Base-by-base conservation (phyloP, 441 rosid species). In the Aquilaria agallochum region DNA sequence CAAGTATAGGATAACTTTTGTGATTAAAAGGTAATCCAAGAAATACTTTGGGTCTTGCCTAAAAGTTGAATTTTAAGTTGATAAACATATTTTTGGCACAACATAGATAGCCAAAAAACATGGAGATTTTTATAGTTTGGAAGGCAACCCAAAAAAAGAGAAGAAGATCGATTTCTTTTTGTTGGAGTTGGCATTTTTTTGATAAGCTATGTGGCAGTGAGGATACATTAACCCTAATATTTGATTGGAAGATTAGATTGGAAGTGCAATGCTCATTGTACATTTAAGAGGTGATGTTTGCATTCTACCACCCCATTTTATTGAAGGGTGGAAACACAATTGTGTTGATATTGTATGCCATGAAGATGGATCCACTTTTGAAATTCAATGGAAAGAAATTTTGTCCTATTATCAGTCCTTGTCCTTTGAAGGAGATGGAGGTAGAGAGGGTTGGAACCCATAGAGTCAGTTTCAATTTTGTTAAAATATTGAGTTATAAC, bases 91-190 rank as follows among this genome's bases (percentile, higher is more conserved):
- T 15, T 11, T 20, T 10, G 2, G 33, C 57, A 52, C 15, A 61
- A 27, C 27, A 61, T 8, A 61, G 57, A 11, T 50, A 61, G 5
- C 65, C 15, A 20, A 61, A 61, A 4, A 1, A 52, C 52, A 14
- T 2, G 5, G 6, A 62, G 11, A 20, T 51, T 15, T 1, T 8
- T 20, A 51, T 60, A 60, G 5, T 13, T 20, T 8, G 64, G 64
- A 2, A 2, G n/a, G 2, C 5, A 0, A 9, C 2, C 6, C 50
- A 60, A 34, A 60, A 20, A 31, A 60, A 3, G 51, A 2, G 56
- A 20, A 20, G 27, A 20, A 34, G 5, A 7, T 60, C 11, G 27
- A 20, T 20, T 50, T 34, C 1, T 30, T 30, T 5, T 11, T 9
- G 40, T 0, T 4, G 45, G 15, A 10, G 30, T 33, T 9, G 59